Base-by-base conservation (phyloP, 2,329 filamentous ascomycete genomes). In the Exophiala phaeomuriformis region DNA sequence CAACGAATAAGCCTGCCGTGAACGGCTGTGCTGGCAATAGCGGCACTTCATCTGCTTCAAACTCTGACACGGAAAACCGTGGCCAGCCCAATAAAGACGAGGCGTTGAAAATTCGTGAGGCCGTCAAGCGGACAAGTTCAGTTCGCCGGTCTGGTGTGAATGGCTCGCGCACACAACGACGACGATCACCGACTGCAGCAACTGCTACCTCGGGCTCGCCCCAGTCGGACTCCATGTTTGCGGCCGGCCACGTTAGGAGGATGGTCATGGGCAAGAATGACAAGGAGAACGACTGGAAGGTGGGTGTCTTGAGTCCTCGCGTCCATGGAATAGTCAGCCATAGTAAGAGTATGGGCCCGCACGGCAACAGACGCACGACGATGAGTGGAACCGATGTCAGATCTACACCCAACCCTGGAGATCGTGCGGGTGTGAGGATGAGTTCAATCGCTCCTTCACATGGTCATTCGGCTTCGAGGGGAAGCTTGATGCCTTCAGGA, bases 171-270 rank as follows among this genome's bases (percentile, higher is more conserved):
- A 69, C 51, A 66, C 64, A 59, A 70, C 71, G 58, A 64, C 70
- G 79, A 45, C 77, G 81, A 55, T 82, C 79, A 58, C 81, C 79
- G 4, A 78, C 76, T 7, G 69, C 71, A 19, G 70, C 71, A 45
- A 68, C 70, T 3, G 68, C 45, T 8, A 42, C 35, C 31, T 46
- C 74, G 19, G 68, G 73, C 51, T 79, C 76, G 50, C 78, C 81
- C 9, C 78, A 80, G 1, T 77, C 72, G 49, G 79, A 77, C 53
- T 71, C 72, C 5, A 74, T 84, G 67, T 85, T 86, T 67, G 84
- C 81, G 0, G 80, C 82, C 28, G 77, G 78, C 51, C 82, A 85
- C 57, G 82, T 83, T 29, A 75, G 84, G 41, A 75, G 84, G 9
- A 85, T 86, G 80, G 61, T 63, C 35, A 56, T 56, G 40, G 79